These are phyloP conservation scores for Collybiopsis confluens DNA, from an alignment of 768 basidiomycete species.

Conservation along the genomic window DNA sequence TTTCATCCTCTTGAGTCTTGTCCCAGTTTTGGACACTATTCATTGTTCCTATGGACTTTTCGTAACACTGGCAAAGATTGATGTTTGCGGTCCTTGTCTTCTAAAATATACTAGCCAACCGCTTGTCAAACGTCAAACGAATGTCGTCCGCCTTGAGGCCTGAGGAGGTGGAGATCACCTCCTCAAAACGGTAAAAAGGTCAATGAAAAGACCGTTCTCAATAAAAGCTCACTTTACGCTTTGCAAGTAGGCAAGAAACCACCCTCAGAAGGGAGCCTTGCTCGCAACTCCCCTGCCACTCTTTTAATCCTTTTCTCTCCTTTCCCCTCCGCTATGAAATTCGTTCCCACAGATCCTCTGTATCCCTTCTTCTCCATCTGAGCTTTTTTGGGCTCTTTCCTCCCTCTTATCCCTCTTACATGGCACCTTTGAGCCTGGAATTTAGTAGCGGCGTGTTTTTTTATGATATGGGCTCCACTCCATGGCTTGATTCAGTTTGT, in stretches of 20 bases:
- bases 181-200: neutral
- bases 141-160: neutral
- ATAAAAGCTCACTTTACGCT: neutral
- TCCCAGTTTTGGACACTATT: too few relatives aligned
- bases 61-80: too few relatives aligned
- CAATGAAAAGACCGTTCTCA: neutral
- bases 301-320: too few relatives aligned
- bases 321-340: neutral
- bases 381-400: constrained; percentile 31
- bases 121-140: too few relatives aligned
- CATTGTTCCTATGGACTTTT: too few relatives aligned
- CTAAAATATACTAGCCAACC: too few relatives aligned
- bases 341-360: neutral
- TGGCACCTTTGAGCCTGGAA: constrained; percentile 42
- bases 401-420: constrained; percentile 35
- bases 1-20: too few relatives aligned
- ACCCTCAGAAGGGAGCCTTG: too few relatives aligned
- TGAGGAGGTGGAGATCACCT: neutral
- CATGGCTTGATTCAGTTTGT: constrained; percentile 31
- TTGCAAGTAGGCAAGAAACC: too few relatives aligned
- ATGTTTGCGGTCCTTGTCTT: too few relatives aligned
- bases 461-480: constrained; percentile 35
- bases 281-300: too few relatives aligned
- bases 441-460: constrained; percentile 33
- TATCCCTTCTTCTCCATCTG: constrained; percentile 20